Conservation (phyloP, 75 land plant species). For the Selaginella tamariscina region DNA sequence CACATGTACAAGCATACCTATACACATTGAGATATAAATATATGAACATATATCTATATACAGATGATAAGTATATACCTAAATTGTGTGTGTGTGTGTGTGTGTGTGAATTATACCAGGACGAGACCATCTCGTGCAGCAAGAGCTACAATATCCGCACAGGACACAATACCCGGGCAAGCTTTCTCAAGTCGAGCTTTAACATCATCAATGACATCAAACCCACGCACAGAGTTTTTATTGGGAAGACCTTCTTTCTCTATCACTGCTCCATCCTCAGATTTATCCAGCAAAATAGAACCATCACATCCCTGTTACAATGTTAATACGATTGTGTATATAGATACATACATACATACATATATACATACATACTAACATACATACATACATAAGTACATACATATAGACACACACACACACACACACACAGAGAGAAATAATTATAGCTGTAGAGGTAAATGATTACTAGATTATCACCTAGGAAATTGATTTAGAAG, state of each 20-base stretch:
- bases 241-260: constrained; percentile 20
- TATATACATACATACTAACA: not conserved
- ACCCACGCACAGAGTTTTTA: constrained; percentile 14
- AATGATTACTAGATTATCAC: too few relatives aligned
- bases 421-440: too few relatives aligned
- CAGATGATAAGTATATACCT: too few relatives aligned
- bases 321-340: not conserved
- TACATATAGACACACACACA: too few relatives aligned
- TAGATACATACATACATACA: not conserved
- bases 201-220: constrained; percentile 21
- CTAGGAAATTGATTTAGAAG: too few relatives aligned
- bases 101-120: constrained; percentile 22
- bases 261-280: not conserved
- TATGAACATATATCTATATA: too few relatives aligned
- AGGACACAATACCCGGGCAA: constrained; percentile 24
- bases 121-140: constrained; percentile 27
- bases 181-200: constrained; percentile 15
- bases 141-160: constrained; percentile 27
- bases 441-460: too few relatives aligned
- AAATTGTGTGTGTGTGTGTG: too few relatives aligned
- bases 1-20: too few relatives aligned
- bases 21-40: too few relatives aligned
- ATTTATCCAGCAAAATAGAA: constrained; percentile 8
- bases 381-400: too few relatives aligned
- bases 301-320: constrained; percentile 25